Evolutionary conservation across 306 rosid genomes (phyloP).

Genomic region (Malus fusca): DNA sequence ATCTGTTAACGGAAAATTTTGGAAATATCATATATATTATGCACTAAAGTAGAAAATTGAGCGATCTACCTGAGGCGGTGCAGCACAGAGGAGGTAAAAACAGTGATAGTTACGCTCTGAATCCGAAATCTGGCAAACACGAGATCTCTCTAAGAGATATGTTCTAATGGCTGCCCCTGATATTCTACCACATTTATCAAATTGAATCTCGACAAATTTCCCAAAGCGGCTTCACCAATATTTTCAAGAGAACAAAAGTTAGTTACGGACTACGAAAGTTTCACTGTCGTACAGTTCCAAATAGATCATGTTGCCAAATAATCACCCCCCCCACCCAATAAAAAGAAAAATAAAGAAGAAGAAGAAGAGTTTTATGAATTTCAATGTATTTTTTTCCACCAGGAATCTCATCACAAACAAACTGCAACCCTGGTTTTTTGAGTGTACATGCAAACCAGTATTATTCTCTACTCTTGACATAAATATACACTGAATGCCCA

Average conservation of each 20-base stretch:
- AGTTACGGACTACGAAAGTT: conserved; percentile 16
- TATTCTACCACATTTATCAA: conserved; percentile 64
- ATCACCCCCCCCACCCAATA: background rate
- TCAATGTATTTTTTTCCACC: background rate
- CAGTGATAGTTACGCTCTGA: conserved; percentile 90
- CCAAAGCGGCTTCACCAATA: conserved; percentile 78
- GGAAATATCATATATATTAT: background rate
- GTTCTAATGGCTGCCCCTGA: conserved; percentile 97
- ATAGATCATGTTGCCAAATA: conserved; percentile 6
- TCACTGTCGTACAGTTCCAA: background rate
- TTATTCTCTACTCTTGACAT: background rate
- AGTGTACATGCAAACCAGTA: background rate
- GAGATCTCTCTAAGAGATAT: conserved; percentile 85
- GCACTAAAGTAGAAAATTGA: conserved; percentile 10
- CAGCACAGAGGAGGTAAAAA: conserved; percentile 83
- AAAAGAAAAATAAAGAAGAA: too few species aligned
- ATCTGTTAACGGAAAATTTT: background rate
- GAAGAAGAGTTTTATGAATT: too few species aligned
- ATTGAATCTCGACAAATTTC: conserved; percentile 89
- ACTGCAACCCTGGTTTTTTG: background rate
- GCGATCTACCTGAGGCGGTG: conserved; percentile 69
- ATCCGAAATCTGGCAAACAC: conserved; percentile 91
- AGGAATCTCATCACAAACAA: background rate
- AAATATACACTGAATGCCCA: background rate
- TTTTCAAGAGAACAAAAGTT: conserved; percentile 27